A percentile compares a stretch with the other conserved stretches of the same genome.
phyloP scores from a whole-genome alignment of 139 green algal species.

The Chlamydomonas eustigma region DNA sequence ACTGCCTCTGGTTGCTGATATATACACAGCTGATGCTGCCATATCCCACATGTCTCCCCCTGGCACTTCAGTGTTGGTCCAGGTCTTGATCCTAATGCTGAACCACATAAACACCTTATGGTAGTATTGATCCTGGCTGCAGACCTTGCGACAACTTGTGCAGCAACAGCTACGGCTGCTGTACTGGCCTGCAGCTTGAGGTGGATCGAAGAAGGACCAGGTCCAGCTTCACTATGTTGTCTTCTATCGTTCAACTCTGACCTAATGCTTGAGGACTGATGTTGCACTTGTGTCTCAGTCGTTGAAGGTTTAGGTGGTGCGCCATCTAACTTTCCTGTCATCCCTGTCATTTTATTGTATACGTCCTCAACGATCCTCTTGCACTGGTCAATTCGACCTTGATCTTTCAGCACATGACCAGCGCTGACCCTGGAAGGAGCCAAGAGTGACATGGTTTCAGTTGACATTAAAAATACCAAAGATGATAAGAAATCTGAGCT shows the following conservation, averaged over 20 bases:
- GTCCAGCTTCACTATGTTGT: background rate
- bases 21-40: conserved; percentile 67
- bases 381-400: conserved; percentile 6
- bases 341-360: conserved; percentile 10
- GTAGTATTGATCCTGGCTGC: conserved; percentile 1
- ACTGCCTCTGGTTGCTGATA: background rate
- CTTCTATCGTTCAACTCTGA: too few relatives aligned
- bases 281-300: background rate
- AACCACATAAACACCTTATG: conserved; percentile 56
- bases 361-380: conserved; percentile 32
- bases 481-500: background rate
- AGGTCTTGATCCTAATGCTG: conserved; percentile 16
- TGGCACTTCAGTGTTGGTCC: conserved; percentile 70
- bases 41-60: conserved; percentile 51
- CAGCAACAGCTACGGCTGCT: background rate
- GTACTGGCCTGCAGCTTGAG: background rate
- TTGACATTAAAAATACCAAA: background rate
- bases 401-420: conserved; percentile 2
- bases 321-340: background rate
- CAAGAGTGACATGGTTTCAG: background rate
- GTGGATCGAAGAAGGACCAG: background rate
- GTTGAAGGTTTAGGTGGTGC: background rate
- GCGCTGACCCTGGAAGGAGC: conserved; percentile 17
- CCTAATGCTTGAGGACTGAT: too few relatives aligned
- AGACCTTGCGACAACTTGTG: background rate